Evolutionary conservation across 441 rosid genomes (phyloP).

Genomic region (Rhodomyrtus psidioides): DNA sequence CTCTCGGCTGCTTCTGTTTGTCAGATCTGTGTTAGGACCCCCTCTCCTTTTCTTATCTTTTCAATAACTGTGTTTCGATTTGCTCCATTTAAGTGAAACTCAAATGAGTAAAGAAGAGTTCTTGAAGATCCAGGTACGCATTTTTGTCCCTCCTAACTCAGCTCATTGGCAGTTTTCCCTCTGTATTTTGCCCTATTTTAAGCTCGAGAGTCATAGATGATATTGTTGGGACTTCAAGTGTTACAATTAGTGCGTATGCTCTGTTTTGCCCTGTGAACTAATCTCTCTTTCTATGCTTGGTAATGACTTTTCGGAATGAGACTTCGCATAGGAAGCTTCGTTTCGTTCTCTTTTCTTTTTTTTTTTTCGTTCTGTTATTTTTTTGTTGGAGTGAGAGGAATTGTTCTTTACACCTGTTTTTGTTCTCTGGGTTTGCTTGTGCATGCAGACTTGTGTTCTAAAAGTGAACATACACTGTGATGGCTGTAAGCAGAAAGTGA

Average conservation of each 20-base stretch:
- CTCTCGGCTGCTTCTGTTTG: background rate
- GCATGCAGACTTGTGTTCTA: constrained; percentile 11
- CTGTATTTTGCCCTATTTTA: background rate
- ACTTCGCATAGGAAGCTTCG: background rate
- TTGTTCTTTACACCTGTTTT: background rate
- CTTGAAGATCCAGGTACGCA: constrained; percentile 81
- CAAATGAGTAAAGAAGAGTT: constrained; percentile 94
- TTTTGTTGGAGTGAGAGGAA: background rate
- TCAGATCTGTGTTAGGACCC: background rate
- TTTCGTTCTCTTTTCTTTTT: background rate
- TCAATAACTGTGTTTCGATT: constrained; percentile 6
- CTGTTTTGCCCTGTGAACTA: background rate
- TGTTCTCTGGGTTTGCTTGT: background rate
- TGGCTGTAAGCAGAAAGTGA: constrained; percentile 14
- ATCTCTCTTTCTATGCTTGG: background rate
- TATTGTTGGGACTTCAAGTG: background rate
- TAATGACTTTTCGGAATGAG: too few species aligned
- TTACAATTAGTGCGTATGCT: background rate
- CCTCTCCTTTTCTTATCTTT: background rate
- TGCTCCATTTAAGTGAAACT: constrained; percentile 15
- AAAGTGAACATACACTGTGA: constrained; percentile 15
- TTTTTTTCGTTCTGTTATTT: background rate
- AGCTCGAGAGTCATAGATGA: background rate
- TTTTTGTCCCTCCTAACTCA: background rate
- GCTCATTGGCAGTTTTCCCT: background rate